Evolutionary conservation across 495 filamentous ascomycete genomes (phyloP).

Genomic region (Penicillium odoratum): DNA sequence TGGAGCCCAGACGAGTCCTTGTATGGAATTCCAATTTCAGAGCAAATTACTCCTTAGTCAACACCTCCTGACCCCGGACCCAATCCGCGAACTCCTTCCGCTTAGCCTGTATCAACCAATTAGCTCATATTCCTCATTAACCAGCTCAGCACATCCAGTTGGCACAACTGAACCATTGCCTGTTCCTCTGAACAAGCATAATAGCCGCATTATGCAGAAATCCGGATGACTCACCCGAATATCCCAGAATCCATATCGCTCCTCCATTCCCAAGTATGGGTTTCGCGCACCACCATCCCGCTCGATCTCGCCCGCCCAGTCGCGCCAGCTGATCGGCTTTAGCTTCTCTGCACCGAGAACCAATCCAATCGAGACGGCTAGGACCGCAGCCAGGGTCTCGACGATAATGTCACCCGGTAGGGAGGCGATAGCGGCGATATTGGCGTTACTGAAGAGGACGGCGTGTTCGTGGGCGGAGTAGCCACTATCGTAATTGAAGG

Average conservation of each 20-base stretch:
- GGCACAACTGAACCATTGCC: neutral
- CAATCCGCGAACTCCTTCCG: conserved; percentile 75
- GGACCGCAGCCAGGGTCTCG: conserved; percentile 62
- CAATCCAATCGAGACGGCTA: conserved; percentile 68
- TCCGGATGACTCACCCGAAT: conserved; percentile 55
- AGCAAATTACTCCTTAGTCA: conserved; percentile 26
- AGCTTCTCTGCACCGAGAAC: conserved; percentile 68
- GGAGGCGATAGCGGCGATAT: conserved; percentile 51
- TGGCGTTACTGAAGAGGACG: conserved; percentile 59
- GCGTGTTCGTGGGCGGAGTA: conserved; percentile 88
- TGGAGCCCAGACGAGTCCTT: neutral
- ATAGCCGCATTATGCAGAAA: neutral
- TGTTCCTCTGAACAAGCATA: neutral
- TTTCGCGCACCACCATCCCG: conserved; percentile 56
- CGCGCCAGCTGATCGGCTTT: conserved; percentile 76
- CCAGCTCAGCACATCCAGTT: neutral
- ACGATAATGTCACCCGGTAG: conserved; percentile 72
- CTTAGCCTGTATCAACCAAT: conserved; percentile 54
- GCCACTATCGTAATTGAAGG: conserved; percentile 50
- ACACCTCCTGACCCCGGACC: conserved; percentile 50
- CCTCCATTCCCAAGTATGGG: conserved; percentile 56
- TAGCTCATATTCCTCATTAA: neutral
- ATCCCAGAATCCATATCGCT: conserved; percentile 66
- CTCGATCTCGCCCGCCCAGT: conserved; percentile 83
- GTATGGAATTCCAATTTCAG: neutral